Conservation (phyloP, 305 asterid species). For the Solanum hybrid region DNA sequence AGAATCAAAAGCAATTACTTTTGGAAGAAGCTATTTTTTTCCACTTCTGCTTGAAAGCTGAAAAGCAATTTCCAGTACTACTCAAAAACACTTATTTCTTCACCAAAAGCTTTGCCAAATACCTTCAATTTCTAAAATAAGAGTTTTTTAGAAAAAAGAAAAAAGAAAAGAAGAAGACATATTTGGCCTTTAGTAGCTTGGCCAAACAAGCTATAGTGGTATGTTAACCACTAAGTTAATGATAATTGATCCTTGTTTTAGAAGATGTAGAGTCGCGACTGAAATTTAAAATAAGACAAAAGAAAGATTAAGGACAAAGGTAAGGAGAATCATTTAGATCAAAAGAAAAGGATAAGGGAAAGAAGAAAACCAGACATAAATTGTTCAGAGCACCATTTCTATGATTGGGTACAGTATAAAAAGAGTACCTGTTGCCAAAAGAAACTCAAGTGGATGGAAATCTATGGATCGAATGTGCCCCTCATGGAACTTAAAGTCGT, state of each 20-base stretch:
- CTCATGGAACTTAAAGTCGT: slow-evolving; percentile 87
- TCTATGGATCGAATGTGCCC: slow-evolving; percentile 89
- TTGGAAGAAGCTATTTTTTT: background rate
- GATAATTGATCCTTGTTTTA: background rate
- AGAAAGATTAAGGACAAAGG: background rate
- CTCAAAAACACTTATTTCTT: background rate
- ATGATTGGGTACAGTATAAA: background rate
- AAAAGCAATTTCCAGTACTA: background rate
- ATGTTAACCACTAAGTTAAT: background rate
- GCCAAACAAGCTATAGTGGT: background rate
- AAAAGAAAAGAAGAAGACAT: background rate
- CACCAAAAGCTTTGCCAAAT: background rate
- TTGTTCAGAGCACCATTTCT: slow-evolving; percentile 1
- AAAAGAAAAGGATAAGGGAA: background rate
- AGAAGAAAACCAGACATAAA: background rate
- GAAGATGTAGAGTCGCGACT: background rate
- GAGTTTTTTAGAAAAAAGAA: background rate
- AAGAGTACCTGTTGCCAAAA: slow-evolving; percentile 77
- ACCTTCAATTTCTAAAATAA: background rate
- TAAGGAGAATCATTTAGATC: background rate
- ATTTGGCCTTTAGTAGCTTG: background rate
- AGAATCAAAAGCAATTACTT: background rate
- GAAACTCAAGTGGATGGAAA: slow-evolving; percentile 95
- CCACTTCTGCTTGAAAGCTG: background rate
- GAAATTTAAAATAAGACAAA: background rate